phyloP scores from a whole-genome alignment of 768 basidiomycete genomes.

The Leccinum obscurum region DNA sequence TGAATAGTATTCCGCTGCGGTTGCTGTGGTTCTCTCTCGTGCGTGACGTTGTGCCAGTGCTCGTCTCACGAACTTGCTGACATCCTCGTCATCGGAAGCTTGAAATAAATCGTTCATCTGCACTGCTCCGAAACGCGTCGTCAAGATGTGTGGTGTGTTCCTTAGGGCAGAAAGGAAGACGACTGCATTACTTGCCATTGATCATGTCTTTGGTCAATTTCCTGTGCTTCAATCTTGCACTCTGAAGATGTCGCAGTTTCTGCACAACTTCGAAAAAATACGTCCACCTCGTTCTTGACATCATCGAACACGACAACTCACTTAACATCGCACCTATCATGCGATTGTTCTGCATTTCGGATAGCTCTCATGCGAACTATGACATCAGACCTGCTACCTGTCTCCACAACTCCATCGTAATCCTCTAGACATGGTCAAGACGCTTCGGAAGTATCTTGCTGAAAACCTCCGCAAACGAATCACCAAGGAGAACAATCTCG shows the following conservation, averaged over 20 bases:
- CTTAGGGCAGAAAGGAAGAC: not conserved
- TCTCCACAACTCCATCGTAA: not conserved
- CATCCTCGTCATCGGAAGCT: no score
- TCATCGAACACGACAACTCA: constrained; percentile 7
- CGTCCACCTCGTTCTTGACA: constrained; percentile 1
- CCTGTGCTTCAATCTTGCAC: constrained; percentile 22
- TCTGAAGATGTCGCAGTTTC: constrained; percentile 10
- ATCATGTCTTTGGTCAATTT: constrained; percentile 6
- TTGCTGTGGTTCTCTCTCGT: no score
- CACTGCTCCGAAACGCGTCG: no score
- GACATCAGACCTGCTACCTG: constrained; percentile 6
- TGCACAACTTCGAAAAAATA: constrained; percentile 8
- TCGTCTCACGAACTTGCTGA: no score
- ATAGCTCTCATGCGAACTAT: constrained; percentile 11
- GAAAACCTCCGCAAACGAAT: constrained; percentile 31
- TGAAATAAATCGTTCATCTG: no score
- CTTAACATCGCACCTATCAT: constrained; percentile 19
- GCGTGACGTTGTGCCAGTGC: no score
- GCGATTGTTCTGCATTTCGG: constrained; percentile 26
- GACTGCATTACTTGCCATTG: constrained; percentile 10
- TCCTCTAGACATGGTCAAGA: constrained; percentile 18
- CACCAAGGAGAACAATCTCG: constrained; percentile 29
- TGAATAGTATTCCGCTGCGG: no score
- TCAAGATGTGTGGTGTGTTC: constrained; percentile 28
- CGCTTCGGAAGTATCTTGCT: constrained; percentile 29